Evolutionary conservation across 2,329 filamentous ascomycete genomes (phyloP).

Genomic region (Aspergillus pseudoviridinutans): DNA sequence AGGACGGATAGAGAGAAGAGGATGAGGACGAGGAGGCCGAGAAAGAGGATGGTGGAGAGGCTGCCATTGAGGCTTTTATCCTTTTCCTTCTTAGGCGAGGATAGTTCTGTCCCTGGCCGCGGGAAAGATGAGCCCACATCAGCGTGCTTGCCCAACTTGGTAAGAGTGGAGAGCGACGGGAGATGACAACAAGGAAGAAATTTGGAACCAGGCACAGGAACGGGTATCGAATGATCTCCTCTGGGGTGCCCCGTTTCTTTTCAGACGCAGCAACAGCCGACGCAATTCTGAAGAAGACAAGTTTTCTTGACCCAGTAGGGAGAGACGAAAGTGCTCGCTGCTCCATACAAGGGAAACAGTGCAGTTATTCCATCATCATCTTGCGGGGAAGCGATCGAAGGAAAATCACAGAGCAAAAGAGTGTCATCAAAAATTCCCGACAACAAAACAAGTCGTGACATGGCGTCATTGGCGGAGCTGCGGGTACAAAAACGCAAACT

Average conservation of each 20-base stretch:
- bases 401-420: slow-evolving; percentile 1
- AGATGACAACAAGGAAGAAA: neutral
- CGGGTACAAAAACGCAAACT: slow-evolving; percentile 1
- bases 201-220: neutral
- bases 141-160: neutral
- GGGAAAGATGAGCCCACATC: slow-evolving; percentile 1
- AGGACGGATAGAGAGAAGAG: slow-evolving; percentile 28
- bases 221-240: neutral
- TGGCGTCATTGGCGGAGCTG: slow-evolving; percentile 17
- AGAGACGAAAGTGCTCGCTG: neutral
- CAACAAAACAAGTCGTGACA: slow-evolving; percentile 4
- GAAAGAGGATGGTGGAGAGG: slow-evolving; percentile 14
- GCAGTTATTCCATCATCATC: neutral
- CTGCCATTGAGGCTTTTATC: slow-evolving; percentile 12
- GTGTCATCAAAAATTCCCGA: slow-evolving; percentile 2
- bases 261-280: neutral
- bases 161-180: neutral
- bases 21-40: slow-evolving; percentile 18
- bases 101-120: neutral
- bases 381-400: neutral
- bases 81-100: neutral
- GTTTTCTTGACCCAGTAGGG: too few species aligned
- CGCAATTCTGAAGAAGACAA: neutral
- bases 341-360: neutral
- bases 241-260: neutral